Evolutionary conservation across 345 rosid species (phyloP), one percentile per base, ranked within the genome.

Genomic region (Psidium friedrichsthalianum): DNA sequence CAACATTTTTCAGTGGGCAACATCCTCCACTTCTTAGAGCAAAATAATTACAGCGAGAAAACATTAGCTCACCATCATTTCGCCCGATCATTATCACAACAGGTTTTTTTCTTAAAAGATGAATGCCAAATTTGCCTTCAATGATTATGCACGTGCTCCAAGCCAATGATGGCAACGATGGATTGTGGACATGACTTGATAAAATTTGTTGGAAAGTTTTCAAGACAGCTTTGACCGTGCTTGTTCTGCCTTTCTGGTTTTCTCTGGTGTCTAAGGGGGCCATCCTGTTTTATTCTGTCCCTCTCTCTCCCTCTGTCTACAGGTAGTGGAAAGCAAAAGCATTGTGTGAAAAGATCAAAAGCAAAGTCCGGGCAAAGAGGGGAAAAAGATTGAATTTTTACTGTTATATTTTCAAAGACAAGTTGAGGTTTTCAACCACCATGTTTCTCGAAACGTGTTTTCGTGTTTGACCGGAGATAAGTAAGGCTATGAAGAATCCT

Each of bases 91-190:
- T 69, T 69, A 69, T 69, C 36, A 69, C 80, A 22, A 36, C 47
- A 9, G 80, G 80, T 36, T 36, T 69, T 69, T 69, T 69, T 69
- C 80, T 69, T 69, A 36, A 32, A 69, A 69, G 47, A 69, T 69
- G 80, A 69, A 69, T 20, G 47, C 80, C 80, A 69, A 69, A 69
- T 24, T 74, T 51, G 51, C 58, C 58, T 64, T 40, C 83, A 85
- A 78, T 85, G 82, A 85, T 85, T 42, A 78, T 82, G 25, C 86
- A 85, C 86, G 86, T 85, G 86, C 86, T 80, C 83, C 61, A 14
- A 42, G 47, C 83, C 58, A 76, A 85, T 85, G 57, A 85, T 85
- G 56, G 76, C 76, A 56, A 13, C 24, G 56, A 85, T 85, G 83
- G 56, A 56, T 74, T 53, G 86, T 7, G 78, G 86, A 47, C 78